Evolutionary conservation across 768 basidiomycete species (phyloP), one percentile per base, ranked within the genome.

Genomic region (Termitomyces sp.): DNA sequence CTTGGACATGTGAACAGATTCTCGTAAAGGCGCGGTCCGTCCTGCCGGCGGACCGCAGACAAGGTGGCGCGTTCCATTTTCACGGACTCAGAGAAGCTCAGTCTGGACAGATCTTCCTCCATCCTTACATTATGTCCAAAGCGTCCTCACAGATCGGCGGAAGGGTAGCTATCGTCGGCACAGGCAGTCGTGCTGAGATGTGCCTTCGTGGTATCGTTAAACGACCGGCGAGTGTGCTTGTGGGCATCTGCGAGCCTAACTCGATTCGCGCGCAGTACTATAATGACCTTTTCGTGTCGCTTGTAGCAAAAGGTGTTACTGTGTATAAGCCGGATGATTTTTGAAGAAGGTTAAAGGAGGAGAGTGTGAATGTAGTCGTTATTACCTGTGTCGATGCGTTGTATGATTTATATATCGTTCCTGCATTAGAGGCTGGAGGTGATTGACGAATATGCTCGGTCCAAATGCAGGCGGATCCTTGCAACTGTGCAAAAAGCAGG

Each of bases 181-280:
- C 73, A 14, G 76, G 76, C 14, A 69, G 66, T 52, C 72, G 75
- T 32, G 74, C 71, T 2, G 72, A 74, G 54, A 77, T 81, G 70
- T 82, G 76, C 71, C 70, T 79, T 6, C 70, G 72, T 9, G 78
- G 78, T 16, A 75, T 82, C 46, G 70, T 76, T 38, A 77, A 68
- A 36, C 72, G 80, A 7, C 77, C 79, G 2, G 54, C 67, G 32
- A 74, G 71, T 49, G 56, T 62, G 38, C 67, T 80, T 28, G 78
- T 81, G 13, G 79, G 76, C 8, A 59, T 81, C 52, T 80, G 77
- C 63, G 79, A 82, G 63, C 71, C 75, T 53, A 81, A 81, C 63
- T 59, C 68, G 6, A 71, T 78, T 53, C 72, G 79, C 10, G 77
- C 79, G 35, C 68, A 70, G 54, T 74, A 74, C 65, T 79, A 80